A percentile compares a stretch with the other conserved stretches of the same genome.
phyloP scores from a whole-genome alignment of 768 basidiomycete species.

The Boletus coccyginus region DNA sequence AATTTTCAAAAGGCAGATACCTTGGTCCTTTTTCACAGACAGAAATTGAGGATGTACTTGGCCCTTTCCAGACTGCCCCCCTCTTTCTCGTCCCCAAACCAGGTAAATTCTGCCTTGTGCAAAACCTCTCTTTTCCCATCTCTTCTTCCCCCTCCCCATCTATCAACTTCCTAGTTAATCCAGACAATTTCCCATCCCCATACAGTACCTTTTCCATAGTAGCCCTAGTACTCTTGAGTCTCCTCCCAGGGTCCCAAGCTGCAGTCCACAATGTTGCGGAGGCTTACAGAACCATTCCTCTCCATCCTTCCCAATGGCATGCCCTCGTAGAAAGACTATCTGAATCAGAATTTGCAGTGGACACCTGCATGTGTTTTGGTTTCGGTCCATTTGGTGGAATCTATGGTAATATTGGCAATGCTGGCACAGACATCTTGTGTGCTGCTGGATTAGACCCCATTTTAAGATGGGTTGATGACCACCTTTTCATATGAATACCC shows the following conservation, averaged over 20 bases:
- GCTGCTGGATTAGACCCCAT: constrained; percentile 22
- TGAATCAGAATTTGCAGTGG: background rate
- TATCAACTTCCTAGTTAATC: too few relatives aligned
- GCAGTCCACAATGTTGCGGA: background rate
- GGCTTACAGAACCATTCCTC: constrained; percentile 21
- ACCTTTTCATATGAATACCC: constrained; percentile 20
- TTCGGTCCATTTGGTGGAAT: constrained; percentile 17
- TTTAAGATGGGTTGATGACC: constrained; percentile 30
- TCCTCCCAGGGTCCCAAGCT: background rate
- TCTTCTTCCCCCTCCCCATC: too few relatives aligned
- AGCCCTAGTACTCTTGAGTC: accelerated
- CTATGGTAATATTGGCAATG: constrained; percentile 26
- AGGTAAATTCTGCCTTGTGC: too few relatives aligned
- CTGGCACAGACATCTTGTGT: constrained; percentile 11
- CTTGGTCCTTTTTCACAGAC: too few relatives aligned
- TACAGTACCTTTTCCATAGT: background rate
- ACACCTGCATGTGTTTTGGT: constrained; percentile 28
- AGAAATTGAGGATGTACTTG: too few relatives aligned
- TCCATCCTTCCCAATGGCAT: constrained; percentile 36
- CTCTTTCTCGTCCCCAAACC: too few relatives aligned
- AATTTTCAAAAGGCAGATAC: too few relatives aligned
- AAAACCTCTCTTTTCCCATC: too few relatives aligned
- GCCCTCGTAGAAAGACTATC: constrained; percentile 25
- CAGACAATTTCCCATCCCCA: too few relatives aligned
- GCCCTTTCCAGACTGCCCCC: too few relatives aligned